phyloP scores from a whole-genome alignment of 331 rosid genomes.

The Malus hybrid region DNA sequence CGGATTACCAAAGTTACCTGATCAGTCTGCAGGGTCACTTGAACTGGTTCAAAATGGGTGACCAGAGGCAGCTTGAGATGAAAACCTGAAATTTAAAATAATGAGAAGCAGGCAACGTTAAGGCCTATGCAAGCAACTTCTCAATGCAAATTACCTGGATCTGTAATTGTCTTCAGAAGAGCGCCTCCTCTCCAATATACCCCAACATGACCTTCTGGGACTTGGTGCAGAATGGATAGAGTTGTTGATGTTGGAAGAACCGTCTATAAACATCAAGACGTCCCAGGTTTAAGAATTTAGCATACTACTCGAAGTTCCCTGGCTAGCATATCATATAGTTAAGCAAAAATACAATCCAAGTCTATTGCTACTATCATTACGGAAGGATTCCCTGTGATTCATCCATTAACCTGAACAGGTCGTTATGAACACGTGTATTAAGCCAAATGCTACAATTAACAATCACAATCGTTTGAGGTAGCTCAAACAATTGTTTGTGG shows the following conservation, averaged over 20 bases:
- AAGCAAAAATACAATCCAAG: not conserved
- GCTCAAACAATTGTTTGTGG: no score
- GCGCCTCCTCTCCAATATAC: conserved; percentile 95
- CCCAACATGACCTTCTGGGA: conserved; percentile 96
- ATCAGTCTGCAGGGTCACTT: conserved; percentile 89
- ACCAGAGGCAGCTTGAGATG: conserved; percentile 73
- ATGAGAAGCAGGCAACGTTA: not conserved
- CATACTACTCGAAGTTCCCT: not conserved
- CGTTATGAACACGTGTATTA: not conserved
- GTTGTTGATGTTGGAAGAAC: conserved; percentile 43
- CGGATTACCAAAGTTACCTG: conserved; percentile 35
- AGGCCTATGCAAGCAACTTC: not conserved
- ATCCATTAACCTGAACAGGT: not conserved
- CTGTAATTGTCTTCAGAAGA: conserved; percentile 57
- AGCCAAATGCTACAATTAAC: not conserved
- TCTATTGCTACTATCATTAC: not conserved
- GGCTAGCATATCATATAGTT: not conserved
- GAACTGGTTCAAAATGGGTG: conserved; percentile 76
- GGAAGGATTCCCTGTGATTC: not conserved
- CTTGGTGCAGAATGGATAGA: conserved; percentile 76
- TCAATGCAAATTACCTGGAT: conserved; percentile 50
- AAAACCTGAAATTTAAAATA: conserved; percentile 47
- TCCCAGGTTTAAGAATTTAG: not conserved
- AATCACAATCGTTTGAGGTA: not conserved
- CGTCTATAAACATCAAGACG: conserved; percentile 24